These are phyloP conservation scores for Dendrobium catenatum DNA, from an alignment of 106 monocot species.

Conservation along the genomic window DNA sequence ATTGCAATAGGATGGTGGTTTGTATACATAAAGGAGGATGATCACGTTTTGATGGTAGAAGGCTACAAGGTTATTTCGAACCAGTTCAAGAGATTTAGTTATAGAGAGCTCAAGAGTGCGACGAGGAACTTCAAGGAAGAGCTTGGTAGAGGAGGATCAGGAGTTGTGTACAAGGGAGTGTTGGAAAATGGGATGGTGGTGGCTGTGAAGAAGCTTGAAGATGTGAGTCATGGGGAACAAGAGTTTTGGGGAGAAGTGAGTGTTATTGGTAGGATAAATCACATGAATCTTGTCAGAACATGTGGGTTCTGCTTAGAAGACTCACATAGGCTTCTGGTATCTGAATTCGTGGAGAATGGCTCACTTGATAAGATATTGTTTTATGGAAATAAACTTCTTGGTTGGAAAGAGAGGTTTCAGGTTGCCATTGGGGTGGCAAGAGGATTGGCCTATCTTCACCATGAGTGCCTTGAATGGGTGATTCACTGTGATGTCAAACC, in stretches of 20 bases:
- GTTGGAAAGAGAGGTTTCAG: slow-evolving; percentile 42
- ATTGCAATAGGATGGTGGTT: slow-evolving; percentile 50
- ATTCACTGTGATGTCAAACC: slow-evolving; percentile 69
- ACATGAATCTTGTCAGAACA: slow-evolving; percentile 65
- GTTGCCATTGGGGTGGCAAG: slow-evolving; percentile 55
- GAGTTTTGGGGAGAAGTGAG: slow-evolving; percentile 54
- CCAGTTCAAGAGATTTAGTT: slow-evolving; percentile 49
- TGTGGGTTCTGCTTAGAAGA: slow-evolving; percentile 52
- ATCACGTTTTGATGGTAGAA: slow-evolving; percentile 17
- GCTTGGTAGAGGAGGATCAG: slow-evolving; percentile 55
- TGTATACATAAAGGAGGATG: slow-evolving; percentile 15
- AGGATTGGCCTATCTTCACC: slow-evolving; percentile 59
- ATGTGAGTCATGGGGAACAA: slow-evolving; percentile 41
- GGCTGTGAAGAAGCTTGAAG: slow-evolving; percentile 55
- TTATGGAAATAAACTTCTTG: slow-evolving; percentile 7
- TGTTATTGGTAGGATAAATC: slow-evolving; percentile 47
- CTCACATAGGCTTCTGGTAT: slow-evolving; percentile 41
- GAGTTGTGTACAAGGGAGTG: slow-evolving; percentile 52
- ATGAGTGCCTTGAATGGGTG: slow-evolving; percentile 69
- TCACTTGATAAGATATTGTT: slow-evolving; percentile 50
- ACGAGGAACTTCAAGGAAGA: slow-evolving; percentile 42
- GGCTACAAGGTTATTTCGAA: slow-evolving; percentile 46
- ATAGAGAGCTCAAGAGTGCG: slow-evolving; percentile 36
- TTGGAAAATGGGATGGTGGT: slow-evolving; percentile 40
- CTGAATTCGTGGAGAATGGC: slow-evolving; percentile 50